Evolutionary conservation across 2,329 filamentous ascomycete genomes (phyloP), one percentile per base, ranked within the genome.

Genomic region (Remersonia thermophila): DNA sequence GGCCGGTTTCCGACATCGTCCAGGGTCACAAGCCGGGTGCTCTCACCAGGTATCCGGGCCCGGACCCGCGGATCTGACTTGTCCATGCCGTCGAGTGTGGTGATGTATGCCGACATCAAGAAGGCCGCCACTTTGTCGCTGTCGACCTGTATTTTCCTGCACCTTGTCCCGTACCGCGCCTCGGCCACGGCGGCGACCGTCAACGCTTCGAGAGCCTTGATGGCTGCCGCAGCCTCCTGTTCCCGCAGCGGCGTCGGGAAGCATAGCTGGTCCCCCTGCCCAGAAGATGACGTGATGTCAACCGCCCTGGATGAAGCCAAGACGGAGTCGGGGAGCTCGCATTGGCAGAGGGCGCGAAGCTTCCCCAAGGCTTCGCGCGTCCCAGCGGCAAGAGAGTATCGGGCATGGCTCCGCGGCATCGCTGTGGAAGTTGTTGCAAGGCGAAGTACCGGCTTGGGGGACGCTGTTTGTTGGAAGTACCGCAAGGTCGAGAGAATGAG

Each of bases 161-260:
- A 32, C 18, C 50, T 43, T 16, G 53, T 44, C n/a, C 63, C 66
- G 49, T 65, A 64, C 32, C 64, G 59, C 17, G 79, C 52, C 49
- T 76, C 63, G 8, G 68, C 71, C 40, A 81, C 66, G 1, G 69
- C 65, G n/a, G 67, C 68, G 3, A 71, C 72, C n/a, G 73, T 61
- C 27, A 67, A 63, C 4, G 67, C 74, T 47, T 79, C 74, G 5
- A 77, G 57, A 5, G 66, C 73, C 49, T 77, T 77, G 43, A 78
- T 56, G 3, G 73, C 59, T 20, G 55, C 53, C 4, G 50, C 51
- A 5, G 55, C 52, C 40, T 63, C 60, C 36, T 62, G 58, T 42
- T 64, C 58, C 38, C 53, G 58, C 23, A 63, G 42, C n/a, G 60
- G 61, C 20, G 54, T 59, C 4, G 61, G 61, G 15, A 64, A 55